These are phyloP conservation scores for Tremellales sp. DNA, from an alignment of 1,284 basidiomycete genomes.

Conservation along the genomic window DNA sequence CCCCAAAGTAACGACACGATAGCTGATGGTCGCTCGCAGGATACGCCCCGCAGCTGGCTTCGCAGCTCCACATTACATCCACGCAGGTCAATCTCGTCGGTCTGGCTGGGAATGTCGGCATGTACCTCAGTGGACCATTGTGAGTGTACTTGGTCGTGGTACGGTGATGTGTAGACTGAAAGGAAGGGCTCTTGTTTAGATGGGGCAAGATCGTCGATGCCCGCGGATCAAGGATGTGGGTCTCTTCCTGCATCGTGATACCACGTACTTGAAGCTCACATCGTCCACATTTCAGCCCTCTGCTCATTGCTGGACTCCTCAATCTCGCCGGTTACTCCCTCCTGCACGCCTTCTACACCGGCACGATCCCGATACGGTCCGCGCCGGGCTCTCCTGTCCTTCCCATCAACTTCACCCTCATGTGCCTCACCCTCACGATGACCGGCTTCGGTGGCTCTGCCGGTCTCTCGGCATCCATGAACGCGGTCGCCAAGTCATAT, in stretches of 20 bases:
- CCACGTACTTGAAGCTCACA: background rate
- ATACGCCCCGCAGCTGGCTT: slow-evolving; percentile 73
- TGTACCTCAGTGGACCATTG: slow-evolving; percentile 39
- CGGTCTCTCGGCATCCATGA: slow-evolving; percentile 44
- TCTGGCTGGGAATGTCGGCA: slow-evolving; percentile 44
- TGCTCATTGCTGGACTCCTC: slow-evolving; percentile 52
- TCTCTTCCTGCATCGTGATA: slow-evolving; percentile 6
- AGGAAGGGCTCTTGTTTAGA: slow-evolving; percentile 42
- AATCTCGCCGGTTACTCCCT: slow-evolving; percentile 64
- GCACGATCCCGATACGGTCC: slow-evolving; percentile 24
- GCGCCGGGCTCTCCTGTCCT: slow-evolving; percentile 14
- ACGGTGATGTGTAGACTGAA: background rate
- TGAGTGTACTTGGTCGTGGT: slow-evolving; percentile 9
- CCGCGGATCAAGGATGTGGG: slow-evolving; percentile 58
- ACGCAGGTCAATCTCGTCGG: slow-evolving; percentile 72
- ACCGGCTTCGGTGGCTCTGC: slow-evolving; percentile 45
- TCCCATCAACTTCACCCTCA: slow-evolving; percentile 23
- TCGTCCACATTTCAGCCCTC: slow-evolving; percentile 21
- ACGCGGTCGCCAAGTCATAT: slow-evolving; percentile 48
- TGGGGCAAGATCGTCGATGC: slow-evolving; percentile 67
- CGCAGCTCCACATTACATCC: slow-evolving; percentile 64
- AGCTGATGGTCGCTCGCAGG: slow-evolving; percentile 49
- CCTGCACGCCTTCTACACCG: slow-evolving; percentile 61
- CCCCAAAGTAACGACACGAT: background rate
- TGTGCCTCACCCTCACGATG: slow-evolving; percentile 40